These are phyloP conservation scores for Penicillium expansum DNA, from an alignment of 2,329 filamentous ascomycete species.

Conservation along the genomic window DNA sequence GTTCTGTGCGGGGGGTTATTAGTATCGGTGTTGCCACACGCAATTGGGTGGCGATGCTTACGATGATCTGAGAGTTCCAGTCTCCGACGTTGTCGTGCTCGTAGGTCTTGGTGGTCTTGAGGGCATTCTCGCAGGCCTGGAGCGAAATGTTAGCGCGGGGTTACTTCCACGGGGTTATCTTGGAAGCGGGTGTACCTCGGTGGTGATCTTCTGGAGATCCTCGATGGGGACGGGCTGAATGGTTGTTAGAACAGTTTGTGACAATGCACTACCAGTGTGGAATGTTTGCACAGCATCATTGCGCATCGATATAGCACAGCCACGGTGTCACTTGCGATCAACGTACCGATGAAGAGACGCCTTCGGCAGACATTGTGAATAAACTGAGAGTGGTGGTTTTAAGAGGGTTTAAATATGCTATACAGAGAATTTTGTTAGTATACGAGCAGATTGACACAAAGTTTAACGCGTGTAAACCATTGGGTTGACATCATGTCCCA, in stretches of 20 bases:
- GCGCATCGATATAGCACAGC: conserved; percentile 7
- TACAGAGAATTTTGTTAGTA: not conserved
- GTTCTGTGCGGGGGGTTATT: conserved; percentile 29
- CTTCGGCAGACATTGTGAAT: conserved; percentile 34
- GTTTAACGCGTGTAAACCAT: conserved; percentile 6
- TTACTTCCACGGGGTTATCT: not conserved
- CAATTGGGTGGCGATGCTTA: conserved; percentile 47
- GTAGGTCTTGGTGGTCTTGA: conserved; percentile 74
- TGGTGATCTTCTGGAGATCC: conserved; percentile 79
- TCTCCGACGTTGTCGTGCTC: conserved; percentile 78
- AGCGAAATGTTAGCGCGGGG: conserved; percentile 11
- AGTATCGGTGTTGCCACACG: not conserved
- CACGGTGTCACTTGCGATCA: not conserved
- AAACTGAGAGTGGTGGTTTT: not conserved
- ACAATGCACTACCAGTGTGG: not conserved
- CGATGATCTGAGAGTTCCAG: conserved; percentile 94
- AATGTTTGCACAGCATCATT: not conserved
- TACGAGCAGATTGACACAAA: not conserved
- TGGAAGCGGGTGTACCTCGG: conserved; percentile 60
- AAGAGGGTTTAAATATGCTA: not conserved
- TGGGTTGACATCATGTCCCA: conserved; percentile 9
- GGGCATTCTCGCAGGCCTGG: conserved; percentile 78
- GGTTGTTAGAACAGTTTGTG: conserved; percentile 5
- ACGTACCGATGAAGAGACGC: conserved; percentile 29
- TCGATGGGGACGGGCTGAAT: conserved; percentile 70